Percentiles rank a stretch among this genome's conserved stretches.
These are phyloP conservation scores for Termitomyces sp. DNA, from an alignment of 768 basidiomycete species.

Conservation along the genomic window DNA sequence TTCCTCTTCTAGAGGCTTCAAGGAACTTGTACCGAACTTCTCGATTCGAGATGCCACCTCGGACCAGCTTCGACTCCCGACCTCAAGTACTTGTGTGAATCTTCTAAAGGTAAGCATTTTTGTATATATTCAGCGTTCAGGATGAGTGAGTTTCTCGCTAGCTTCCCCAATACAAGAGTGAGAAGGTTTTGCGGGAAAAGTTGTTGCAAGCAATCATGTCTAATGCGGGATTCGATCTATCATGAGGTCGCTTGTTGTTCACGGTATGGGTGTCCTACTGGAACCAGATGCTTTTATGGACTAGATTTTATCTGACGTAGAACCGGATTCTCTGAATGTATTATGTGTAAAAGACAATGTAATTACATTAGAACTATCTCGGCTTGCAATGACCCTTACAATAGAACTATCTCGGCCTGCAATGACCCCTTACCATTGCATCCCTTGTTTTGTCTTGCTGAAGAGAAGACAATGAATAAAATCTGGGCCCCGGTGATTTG, in stretches of 20 bases:
- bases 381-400: too few species aligned
- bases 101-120: constrained; percentile 63
- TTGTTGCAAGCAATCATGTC: constrained; percentile 82
- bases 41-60: constrained; percentile 76
- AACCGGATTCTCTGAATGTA: too few species aligned
- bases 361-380: too few species aligned
- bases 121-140: not conserved
- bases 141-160: constrained; percentile 18
- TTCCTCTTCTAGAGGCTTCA: constrained; percentile 63
- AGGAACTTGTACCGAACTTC: constrained; percentile 83
- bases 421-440: too few species aligned
- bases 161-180: constrained; percentile 68
- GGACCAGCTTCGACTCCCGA: constrained; percentile 68
- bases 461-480: too few species aligned
- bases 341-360: too few species aligned
- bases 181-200: constrained; percentile 63
- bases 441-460: too few species aligned
- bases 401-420: too few species aligned
- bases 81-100: constrained; percentile 88
- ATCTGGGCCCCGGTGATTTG: too few species aligned
- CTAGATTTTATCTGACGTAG: too few species aligned
- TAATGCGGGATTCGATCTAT: constrained; percentile 90
- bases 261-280: too few species aligned
- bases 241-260: constrained; percentile 19
- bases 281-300: too few species aligned